Percentiles rank a stretch among this genome's conserved stretches.
phyloP scores from a whole-genome alignment of 768 basidiomycete species.

The Suillus fuscotomentosus region DNA sequence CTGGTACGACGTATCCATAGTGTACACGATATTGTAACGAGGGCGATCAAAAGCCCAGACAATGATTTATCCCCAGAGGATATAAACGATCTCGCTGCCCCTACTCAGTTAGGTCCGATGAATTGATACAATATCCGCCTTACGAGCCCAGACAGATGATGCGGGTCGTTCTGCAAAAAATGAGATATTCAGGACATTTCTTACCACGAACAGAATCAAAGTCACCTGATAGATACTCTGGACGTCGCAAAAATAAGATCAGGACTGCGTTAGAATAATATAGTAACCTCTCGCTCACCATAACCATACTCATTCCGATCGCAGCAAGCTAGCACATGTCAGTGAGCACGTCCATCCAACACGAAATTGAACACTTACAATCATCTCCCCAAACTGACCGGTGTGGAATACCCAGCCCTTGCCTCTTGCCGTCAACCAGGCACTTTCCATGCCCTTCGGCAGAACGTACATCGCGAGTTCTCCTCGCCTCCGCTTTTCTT shows the following conservation, averaged over 20 bases:
- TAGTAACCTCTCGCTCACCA: slow-evolving; percentile 47
- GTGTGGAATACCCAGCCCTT: slow-evolving; percentile 73
- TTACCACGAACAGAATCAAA: background rate
- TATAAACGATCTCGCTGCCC: background rate
- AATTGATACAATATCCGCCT: slow-evolving; percentile 84
- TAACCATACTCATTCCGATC: slow-evolving; percentile 89
- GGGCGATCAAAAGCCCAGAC: background rate
- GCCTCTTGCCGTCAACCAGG: slow-evolving; percentile 79
- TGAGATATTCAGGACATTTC: background rate
- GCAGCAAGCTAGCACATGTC: slow-evolving; percentile 48
- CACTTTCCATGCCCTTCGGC: slow-evolving; percentile 87
- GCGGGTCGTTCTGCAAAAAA: slow-evolving; percentile 56
- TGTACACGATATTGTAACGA: background rate
- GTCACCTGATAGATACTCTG: slow-evolving; percentile 76
- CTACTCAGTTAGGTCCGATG: slow-evolving; percentile 72
- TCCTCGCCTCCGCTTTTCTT: slow-evolving; percentile 82
- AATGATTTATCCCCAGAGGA: background rate
- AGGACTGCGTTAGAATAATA: background rate
- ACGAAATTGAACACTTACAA: slow-evolving; percentile 42
- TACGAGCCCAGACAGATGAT: slow-evolving; percentile 80
- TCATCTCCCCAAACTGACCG: slow-evolving; percentile 64
- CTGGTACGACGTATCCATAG: background rate
- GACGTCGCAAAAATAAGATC: slow-evolving; percentile 5
- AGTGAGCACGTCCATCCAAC: slow-evolving; percentile 12
- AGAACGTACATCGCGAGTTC: slow-evolving; percentile 93